These are phyloP conservation scores for Dioszegia crocea DNA, from an alignment of 768 basidiomycete species.

Conservation along the genomic window DNA sequence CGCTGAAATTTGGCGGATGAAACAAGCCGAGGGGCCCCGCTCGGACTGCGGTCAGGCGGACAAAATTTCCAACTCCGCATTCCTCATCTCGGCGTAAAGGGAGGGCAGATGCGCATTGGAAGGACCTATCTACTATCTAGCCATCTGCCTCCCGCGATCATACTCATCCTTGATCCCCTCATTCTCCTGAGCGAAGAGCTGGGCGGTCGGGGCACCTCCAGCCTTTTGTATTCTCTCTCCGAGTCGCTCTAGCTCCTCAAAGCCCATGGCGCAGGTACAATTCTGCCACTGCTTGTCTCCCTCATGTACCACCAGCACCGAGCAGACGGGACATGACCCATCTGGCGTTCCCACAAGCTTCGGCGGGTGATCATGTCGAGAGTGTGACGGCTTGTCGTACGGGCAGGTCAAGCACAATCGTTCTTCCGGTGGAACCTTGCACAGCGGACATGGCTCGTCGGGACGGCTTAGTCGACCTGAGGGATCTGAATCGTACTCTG, in stretches of 20 bases:
- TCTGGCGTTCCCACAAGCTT: constrained; percentile 13
- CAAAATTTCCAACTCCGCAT: background rate
- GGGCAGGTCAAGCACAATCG: constrained; percentile 14
- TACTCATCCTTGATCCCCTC: constrained; percentile 3
- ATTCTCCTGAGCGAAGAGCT: background rate
- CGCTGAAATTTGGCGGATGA: no score
- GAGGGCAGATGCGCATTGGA: no score
- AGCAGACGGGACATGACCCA: constrained; percentile 12
- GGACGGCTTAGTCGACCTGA: background rate
- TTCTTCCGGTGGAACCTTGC: constrained; percentile 13
- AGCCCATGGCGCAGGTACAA: constrained; percentile 14
- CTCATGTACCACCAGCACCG: constrained; percentile 5
- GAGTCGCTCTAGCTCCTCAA: constrained; percentile 10
- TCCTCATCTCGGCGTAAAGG: no score
- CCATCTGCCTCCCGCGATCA: constrained; percentile 4
- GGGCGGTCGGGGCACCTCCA: background rate
- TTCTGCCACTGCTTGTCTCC: constrained; percentile 15
- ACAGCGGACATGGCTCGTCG: constrained; percentile 16
- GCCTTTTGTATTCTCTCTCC: constrained; percentile 2
- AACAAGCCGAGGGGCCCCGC: no score
- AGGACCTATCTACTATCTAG: no score
- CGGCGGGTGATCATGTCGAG: constrained; percentile 15
- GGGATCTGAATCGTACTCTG: constrained; percentile 16
- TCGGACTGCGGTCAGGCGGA: no score
- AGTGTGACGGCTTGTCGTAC: constrained; percentile 1